Evolutionary conservation across 495 filamentous ascomycete genomes (phyloP).

Genomic region (Tuber microsphaerosporum): DNA sequence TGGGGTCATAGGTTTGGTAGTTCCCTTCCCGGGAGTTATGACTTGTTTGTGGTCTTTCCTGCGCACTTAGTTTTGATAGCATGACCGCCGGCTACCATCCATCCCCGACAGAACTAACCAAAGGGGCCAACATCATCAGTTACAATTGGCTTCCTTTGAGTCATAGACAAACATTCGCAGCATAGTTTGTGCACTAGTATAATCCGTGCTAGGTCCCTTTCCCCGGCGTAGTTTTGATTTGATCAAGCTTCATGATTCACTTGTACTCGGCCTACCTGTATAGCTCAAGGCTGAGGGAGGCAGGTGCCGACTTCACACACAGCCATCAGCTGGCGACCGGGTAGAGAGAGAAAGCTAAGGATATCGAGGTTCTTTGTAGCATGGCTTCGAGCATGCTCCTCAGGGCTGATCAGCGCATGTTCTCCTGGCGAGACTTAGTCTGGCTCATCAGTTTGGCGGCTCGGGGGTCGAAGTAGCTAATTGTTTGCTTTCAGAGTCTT

Average conservation of each 20-base stretch:
- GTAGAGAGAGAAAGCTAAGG: neutral
- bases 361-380: neutral
- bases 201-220: too few relatives aligned
- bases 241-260: neutral
- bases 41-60: neutral
- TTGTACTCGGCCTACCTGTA: neutral
- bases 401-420: neutral
- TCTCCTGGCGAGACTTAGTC: neutral
- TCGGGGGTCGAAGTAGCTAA: neutral
- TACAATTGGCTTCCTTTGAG: neutral
- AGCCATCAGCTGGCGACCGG: neutral
- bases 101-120: too few relatives aligned
- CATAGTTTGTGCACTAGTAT: too few relatives aligned
- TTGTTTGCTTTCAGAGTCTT: neutral
- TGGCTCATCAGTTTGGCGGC: neutral
- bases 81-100: neutral
- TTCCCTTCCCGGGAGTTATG: neutral
- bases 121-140: neutral
- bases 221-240: too few relatives aligned
- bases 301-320: neutral
- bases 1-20: neutral
- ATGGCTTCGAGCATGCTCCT: neutral
- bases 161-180: too few relatives aligned
- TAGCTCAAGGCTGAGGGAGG: neutral
- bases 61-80: too few relatives aligned